Percentiles rank a stretch among this genome's conserved stretches.
phyloP scores from a whole-genome alignment of 108 stramenopile genomes.

The Hondaea fermentalgiana region DNA sequence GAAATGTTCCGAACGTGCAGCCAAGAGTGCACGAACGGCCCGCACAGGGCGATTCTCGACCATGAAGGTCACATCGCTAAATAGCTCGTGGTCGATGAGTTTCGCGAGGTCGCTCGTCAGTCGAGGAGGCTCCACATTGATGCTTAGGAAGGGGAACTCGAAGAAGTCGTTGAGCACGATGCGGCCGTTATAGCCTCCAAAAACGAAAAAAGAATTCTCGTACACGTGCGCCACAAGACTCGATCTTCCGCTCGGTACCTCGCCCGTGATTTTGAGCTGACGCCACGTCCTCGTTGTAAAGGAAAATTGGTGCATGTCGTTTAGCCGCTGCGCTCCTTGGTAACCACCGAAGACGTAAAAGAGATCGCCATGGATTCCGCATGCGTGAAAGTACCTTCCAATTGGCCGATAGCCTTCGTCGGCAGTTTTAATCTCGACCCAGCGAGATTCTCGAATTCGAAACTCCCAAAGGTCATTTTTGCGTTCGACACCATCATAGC shows the following conservation, averaged over 20 bases:
- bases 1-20: conserved; percentile 37
- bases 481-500: conserved; percentile 80
- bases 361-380: conserved; percentile 72
- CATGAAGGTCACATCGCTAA: conserved; percentile 38
- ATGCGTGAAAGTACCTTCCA: conserved; percentile 85
- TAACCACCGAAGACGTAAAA: conserved; percentile 84
- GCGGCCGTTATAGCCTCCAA: conserved; percentile 72
- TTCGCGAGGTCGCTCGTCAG: conserved; percentile 65
- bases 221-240: conserved; percentile 81
- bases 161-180: conserved; percentile 87
- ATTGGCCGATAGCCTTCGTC: conserved; percentile 62
- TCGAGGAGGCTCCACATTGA: conserved; percentile 62
- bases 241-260: conserved; percentile 67
- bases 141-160: conserved; percentile 72
- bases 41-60: conserved; percentile 36
- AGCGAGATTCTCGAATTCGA: conserved; percentile 68
- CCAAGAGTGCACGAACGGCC: conserved; percentile 32
- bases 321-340: conserved; percentile 69
- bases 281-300: conserved; percentile 50
- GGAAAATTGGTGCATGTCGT: conserved; percentile 74
- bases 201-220: conserved; percentile 71
- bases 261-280: conserved; percentile 47
- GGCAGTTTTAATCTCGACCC: conserved; percentile 69
- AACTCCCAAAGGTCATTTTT: conserved; percentile 81
- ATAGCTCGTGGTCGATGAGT: conserved; percentile 53